Evolutionary conservation across 2,329 filamentous ascomycete genomes (phyloP).

Genomic region (Botryotinia convoluta): DNA sequence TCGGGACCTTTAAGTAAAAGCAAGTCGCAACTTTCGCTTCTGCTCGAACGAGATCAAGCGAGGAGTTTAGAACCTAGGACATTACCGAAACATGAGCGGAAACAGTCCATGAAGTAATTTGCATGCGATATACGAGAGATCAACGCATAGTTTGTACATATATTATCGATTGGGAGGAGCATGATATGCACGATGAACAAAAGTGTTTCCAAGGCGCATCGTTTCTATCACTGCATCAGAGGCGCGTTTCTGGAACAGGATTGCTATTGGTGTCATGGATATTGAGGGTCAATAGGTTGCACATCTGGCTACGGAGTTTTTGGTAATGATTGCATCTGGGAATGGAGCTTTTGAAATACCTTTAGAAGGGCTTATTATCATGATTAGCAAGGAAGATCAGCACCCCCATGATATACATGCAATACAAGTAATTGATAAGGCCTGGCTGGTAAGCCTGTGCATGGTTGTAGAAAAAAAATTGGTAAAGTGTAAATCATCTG

Average conservation of each 20-base stretch:
- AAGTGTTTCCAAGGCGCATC: constrained; percentile 14
- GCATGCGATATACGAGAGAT: background rate
- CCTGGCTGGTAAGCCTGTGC: background rate
- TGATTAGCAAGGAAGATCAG: background rate
- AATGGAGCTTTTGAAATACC: constrained; percentile 17
- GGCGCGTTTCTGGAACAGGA: constrained; percentile 10
- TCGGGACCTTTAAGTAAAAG: constrained; percentile 51
- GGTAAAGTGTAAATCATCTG: background rate
- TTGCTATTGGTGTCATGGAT: constrained; percentile 16
- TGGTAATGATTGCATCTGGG: constrained; percentile 16
- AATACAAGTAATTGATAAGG: constrained; percentile 9
- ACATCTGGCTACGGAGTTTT: constrained; percentile 17
- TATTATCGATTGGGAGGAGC: background rate
- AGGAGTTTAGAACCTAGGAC: constrained; percentile 35
- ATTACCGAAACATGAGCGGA: constrained; percentile 9
- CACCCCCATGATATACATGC: background rate
- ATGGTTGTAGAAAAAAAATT: background rate
- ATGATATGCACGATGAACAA: constrained; percentile 15
- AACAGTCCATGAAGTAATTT: constrained; percentile 13
- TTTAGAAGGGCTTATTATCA: background rate
- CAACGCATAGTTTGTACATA: constrained; percentile 17
- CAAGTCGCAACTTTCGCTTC: constrained; percentile 58
- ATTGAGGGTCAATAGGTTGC: constrained; percentile 11
- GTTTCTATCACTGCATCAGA: constrained; percentile 14
- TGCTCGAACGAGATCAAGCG: constrained; percentile 54